Conservation (phyloP, 345 rosid genomes). For the Eutrema japonicum region DNA sequence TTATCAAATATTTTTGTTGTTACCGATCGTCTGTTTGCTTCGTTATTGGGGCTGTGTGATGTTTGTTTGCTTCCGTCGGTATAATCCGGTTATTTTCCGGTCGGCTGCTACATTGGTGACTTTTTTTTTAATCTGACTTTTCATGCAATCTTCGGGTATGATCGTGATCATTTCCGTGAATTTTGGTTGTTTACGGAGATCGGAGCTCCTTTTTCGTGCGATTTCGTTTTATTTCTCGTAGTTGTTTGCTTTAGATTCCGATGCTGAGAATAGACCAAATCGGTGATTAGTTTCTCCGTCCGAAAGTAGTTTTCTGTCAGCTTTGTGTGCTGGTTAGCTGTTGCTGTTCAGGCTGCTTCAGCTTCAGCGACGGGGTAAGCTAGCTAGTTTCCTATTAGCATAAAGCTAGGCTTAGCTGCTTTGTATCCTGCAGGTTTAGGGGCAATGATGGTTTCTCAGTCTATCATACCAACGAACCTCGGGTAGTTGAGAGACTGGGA, state of each 20-base stretch:
- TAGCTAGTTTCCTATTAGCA: slow-evolving; percentile 42
- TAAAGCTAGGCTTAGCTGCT: slow-evolving; percentile 57
- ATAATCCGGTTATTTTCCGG: slow-evolving; percentile 10
- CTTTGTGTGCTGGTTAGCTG: slow-evolving; percentile 14
- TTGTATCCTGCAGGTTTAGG: slow-evolving; percentile 69
- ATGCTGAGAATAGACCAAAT: slow-evolving; percentile 23
- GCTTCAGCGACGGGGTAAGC: slow-evolving; percentile 25
- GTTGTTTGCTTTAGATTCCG: slow-evolving; percentile 23
- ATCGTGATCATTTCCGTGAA: slow-evolving; percentile 25
- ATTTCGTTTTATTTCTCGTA: neutral
- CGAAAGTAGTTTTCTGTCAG: neutral
- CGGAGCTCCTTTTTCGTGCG: neutral
- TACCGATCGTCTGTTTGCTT: slow-evolving; percentile 18
- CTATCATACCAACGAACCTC: slow-evolving; percentile 22
- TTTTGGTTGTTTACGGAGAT: neutral
- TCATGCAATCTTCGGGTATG: slow-evolving; percentile 20
- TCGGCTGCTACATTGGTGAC: slow-evolving; percentile 10
- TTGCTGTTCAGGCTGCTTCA: slow-evolving; percentile 20
- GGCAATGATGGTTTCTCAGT: slow-evolving; percentile 40
- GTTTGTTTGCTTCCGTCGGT: slow-evolving; percentile 20
- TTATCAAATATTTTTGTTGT: neutral
- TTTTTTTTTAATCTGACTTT: neutral
- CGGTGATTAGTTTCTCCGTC: slow-evolving; percentile 12
- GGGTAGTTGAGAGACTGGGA: slow-evolving; percentile 33
- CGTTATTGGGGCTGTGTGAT: slow-evolving; percentile 4